Evolutionary conservation across 2,329 filamentous ascomycete species (phyloP), one percentile per base, ranked within the genome.

Genomic region (Phyllachora maydis): DNA sequence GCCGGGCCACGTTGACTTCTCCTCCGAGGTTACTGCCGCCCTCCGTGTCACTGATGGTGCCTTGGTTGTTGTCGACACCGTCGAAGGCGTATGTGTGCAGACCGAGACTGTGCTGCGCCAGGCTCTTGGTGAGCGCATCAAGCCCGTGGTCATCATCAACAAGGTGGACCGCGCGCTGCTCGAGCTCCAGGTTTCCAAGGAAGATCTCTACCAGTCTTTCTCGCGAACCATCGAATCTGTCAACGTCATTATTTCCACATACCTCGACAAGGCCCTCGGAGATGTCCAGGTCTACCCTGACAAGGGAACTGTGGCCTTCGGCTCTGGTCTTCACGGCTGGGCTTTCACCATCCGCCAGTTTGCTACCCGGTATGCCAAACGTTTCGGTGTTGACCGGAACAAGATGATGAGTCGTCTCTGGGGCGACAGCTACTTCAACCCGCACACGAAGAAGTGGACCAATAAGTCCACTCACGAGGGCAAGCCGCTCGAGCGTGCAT

Each of bases 401-500:
- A 95, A 95, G 81, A 93, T 98, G 88, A 92, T 95, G 78, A 81
- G 93, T 66, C 82, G 88, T 74, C 81, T 98, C 41, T 98, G 88
- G 88, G 88, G 88, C 41, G 88, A 98, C 73, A 93, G 82, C 70
- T 98, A 69, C 72, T 98, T 98, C 78, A 95, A 98, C 71, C 79
- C 88, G 42, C 69, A 79, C 62, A 98, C 88, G 66, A 98, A 95
- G 81, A 98, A 98, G 74, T 98, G 88, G 88, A 85, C 83, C 56
- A 95, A 77, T 67, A 67, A 59, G 50, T 63, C 62, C 41, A 76
- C 66, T 36, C 60, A 79, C 49, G 82, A 92, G 46, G 85, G 82
- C 49, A 75, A 92, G 67, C 51, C 56, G 36, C 71, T 92, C 28
- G 88, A 95, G 72, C 88, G 88, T 76, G 81, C 85, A 41, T 98